A percentile compares a stretch with the other conserved stretches of the same genome.
phyloP scores from a whole-genome alignment of 805 yeast genomes.

The Saturnispora serradocipensis region DNA sequence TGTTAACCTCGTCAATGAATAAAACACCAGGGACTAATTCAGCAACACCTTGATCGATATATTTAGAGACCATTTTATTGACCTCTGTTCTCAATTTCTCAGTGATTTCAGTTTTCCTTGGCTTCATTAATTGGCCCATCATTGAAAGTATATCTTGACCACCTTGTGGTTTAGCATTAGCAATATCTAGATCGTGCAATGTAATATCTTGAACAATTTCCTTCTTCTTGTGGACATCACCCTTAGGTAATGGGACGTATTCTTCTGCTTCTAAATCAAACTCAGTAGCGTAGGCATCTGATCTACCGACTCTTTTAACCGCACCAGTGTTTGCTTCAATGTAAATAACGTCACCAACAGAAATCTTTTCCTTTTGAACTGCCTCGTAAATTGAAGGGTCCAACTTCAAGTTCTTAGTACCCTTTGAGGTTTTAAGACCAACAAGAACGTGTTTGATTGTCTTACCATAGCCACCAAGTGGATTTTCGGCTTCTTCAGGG shows the following conservation, averaged over 20 bases:
- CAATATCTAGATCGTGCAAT: slow-evolving; percentile 93
- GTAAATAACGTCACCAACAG: slow-evolving; percentile 94
- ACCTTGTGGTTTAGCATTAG: slow-evolving; percentile 96
- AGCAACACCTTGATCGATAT: slow-evolving; percentile 99
- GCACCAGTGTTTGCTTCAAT: slow-evolving; percentile 95
- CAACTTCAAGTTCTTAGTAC: slow-evolving; percentile 94
- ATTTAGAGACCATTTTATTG: slow-evolving; percentile 92
- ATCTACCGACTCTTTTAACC: slow-evolving; percentile 88
- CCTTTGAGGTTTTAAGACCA: slow-evolving; percentile 93
- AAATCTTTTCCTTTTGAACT: slow-evolving; percentile 84
- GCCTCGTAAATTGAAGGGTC: slow-evolving; percentile 98
- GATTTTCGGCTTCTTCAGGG: slow-evolving; percentile 77
- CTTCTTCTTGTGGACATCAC: slow-evolving; percentile 92
- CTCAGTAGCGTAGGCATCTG: slow-evolving; percentile 92
- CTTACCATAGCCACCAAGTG: slow-evolving; percentile 80
- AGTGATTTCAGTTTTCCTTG: slow-evolving; percentile 93
- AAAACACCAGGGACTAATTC: slow-evolving; percentile 96
- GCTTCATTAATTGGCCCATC: slow-evolving; percentile 97
- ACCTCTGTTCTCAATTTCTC: slow-evolving; percentile 94
- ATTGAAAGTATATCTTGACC: slow-evolving; percentile 91
- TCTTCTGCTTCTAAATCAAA: slow-evolving; percentile 98
- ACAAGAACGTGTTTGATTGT: slow-evolving; percentile 72
- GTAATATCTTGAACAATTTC: slow-evolving; percentile 98
- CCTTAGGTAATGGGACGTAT: slow-evolving; percentile 97
- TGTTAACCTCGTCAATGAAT: slow-evolving; percentile 96